Evolutionary conservation across 2,329 filamentous ascomycete genomes (phyloP).

Genomic region (Hirsutella rhossiliensis): DNA sequence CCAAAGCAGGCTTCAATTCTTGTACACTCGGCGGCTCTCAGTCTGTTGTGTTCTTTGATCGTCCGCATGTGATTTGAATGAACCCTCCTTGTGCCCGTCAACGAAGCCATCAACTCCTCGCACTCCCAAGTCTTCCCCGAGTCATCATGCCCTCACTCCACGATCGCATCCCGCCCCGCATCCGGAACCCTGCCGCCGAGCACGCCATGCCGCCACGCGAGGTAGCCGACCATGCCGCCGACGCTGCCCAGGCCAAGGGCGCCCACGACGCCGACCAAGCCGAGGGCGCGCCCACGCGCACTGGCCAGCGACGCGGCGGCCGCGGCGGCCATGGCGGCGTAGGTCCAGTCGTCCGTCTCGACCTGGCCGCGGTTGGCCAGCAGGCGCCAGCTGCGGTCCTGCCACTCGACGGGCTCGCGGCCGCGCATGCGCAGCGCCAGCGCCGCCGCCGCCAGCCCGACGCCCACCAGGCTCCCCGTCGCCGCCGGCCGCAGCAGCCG

Average conservation of each 20-base stretch:
- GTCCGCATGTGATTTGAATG: too few species aligned
- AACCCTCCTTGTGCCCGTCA: too few species aligned
- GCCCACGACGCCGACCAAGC: constrained; percentile 28
- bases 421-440: constrained; percentile 40
- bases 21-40: too few species aligned
- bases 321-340: constrained; percentile 26
- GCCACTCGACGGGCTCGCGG: constrained; percentile 48
- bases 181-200: constrained; percentile 28
- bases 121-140: too few species aligned
- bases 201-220: constrained; percentile 37
- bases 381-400: constrained; percentile 50
- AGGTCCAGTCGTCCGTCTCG: constrained; percentile 43
- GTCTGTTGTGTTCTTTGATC: too few species aligned
- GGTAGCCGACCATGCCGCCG: constrained; percentile 33
- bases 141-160: not conserved
- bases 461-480: constrained; percentile 30
- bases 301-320: constrained; percentile 19
- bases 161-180: constrained; percentile 6
- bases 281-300: constrained; percentile 14
- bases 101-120: too few species aligned
- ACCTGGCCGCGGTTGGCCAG: constrained; percentile 45
- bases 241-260: constrained; percentile 35
- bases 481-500: constrained; percentile 33
- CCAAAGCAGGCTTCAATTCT: too few species aligned
- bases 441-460: constrained; percentile 29